Percentiles rank a stretch among this genome's conserved stretches.
Evolutionary conservation across 176 grass and related monocot genomes (phyloP).

Genomic region (Typha latifolia): DNA sequence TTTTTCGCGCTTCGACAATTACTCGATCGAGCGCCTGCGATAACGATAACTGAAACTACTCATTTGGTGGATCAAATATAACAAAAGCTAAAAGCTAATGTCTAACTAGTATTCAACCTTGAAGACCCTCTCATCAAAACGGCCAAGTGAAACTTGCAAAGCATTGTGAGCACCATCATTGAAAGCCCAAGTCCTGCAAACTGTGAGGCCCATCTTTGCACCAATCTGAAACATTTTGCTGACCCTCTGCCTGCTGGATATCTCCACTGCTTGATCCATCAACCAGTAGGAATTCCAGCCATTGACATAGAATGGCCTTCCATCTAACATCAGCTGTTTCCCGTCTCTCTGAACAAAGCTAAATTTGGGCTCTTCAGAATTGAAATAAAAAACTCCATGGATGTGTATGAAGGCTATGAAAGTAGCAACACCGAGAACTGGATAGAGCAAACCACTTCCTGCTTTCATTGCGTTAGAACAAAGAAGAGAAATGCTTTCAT

Average conservation of each 20-base stretch:
- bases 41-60: neutral
- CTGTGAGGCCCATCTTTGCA: constrained; percentile 71
- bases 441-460: neutral
- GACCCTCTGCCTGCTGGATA: constrained; percentile 40
- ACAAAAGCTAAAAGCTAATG: neutral
- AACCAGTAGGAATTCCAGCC: constrained; percentile 99
- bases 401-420: neutral
- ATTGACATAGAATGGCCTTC: constrained; percentile 69
- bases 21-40: constrained; percentile 69
- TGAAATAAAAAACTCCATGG: neutral
- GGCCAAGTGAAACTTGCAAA: constrained; percentile 65
- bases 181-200: constrained; percentile 96
- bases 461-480: neutral
- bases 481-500: no score
- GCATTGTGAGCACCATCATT: constrained; percentile 95
- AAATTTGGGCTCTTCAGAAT: neutral
- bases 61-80: neutral
- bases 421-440: neutral
- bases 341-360: constrained; percentile 71
- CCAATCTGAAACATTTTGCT: constrained; percentile 41
- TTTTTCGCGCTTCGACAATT: constrained; percentile 50
- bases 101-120: constrained; percentile 14
- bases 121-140: constrained; percentile 84
- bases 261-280: constrained; percentile 86
- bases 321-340: constrained; percentile 48